phyloP scores from a whole-genome alignment of 202 grass and related monocot species.

The Digitaria exilis region DNA sequence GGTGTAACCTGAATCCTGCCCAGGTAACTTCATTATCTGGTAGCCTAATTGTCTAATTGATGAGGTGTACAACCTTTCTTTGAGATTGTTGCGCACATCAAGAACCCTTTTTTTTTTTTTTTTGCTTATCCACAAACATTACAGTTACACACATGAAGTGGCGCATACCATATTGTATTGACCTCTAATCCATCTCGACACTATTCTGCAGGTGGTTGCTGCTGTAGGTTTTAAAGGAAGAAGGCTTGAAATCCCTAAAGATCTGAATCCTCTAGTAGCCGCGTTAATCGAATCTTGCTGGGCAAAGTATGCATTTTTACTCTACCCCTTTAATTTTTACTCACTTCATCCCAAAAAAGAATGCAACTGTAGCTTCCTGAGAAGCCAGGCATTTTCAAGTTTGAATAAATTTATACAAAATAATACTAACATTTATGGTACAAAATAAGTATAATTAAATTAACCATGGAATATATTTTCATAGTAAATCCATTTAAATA shows the following conservation, averaged over 20 bases:
- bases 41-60: slow-evolving; percentile 9
- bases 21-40: slow-evolving; percentile 57
- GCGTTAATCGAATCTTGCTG: slow-evolving; percentile 88
- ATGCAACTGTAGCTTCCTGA: too few species aligned
- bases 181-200: neutral
- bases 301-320: slow-evolving; percentile 65
- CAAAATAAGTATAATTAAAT: too few species aligned
- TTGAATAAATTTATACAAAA: too few species aligned
- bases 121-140: slow-evolving; percentile 10
- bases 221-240: slow-evolving; percentile 91
- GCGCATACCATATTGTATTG: neutral
- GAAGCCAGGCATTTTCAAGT: too few species aligned
- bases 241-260: slow-evolving; percentile 83
- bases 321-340: slow-evolving; percentile 19
- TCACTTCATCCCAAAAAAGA: too few species aligned
- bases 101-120: slow-evolving; percentile 10
- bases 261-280: slow-evolving; percentile 80
- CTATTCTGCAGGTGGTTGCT: slow-evolving; percentile 77
- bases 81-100: neutral
- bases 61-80: slow-evolving; percentile 16
- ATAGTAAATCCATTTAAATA: too few species aligned
- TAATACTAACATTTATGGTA: too few species aligned
- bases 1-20: slow-evolving; percentile 92
- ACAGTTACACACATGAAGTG: slow-evolving; percentile 2
- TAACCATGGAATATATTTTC: too few species aligned